Base-by-base conservation (phyloP, 2,329 filamentous ascomycete species). In the Cordyceps fumosorosea region DNA sequence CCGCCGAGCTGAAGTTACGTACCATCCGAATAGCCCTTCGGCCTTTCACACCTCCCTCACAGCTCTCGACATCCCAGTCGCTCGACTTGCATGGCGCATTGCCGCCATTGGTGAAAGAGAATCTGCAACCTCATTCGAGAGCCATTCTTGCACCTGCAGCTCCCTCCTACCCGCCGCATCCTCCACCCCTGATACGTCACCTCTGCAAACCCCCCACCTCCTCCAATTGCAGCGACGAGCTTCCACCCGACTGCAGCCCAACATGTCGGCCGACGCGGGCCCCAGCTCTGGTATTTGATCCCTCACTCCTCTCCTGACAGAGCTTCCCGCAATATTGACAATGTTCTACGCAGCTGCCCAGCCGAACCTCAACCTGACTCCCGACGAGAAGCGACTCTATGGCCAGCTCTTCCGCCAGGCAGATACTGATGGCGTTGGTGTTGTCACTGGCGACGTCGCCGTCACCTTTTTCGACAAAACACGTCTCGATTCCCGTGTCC, bases 401-500 rank as follows among this genome's bases (percentile, higher is more conserved):
- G 91, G 89, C 69, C 91, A 95, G 76, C 87, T 99, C 66, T 97
- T 99, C 78, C 87, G 90, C 74, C 89, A 92, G 70, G 95, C 95
- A 67, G 95, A 99, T 76, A 89, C 89, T 64, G 95, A 97, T 69
- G 89, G 86, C 73, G 88, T 96, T 63, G 92, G 93, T 62, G 92
- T 98, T 66, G 91, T 99, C 40, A 97, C 95, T 20, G 95, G 95
- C 75, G 95, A 99, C 76, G 84, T 96, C 65, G 95, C 95, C 63
- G 93, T 99, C 74, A 91, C 92, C 74, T 98, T 99, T 81, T 99
- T 99, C 73, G 93, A 98, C 77, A 95, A 95, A 81, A 98, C 95
- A 52, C 88, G 90, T 68, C 82, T 99, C 55, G 87, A 93, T 65
- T 91, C 93, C 60, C 87, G 90, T 65, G 83, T 95, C 55, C 82